A percentile compares a stretch with the other conserved stretches of the same genome.
Evolutionary conservation across 2,329 filamentous ascomycete species (phyloP).

Genomic region (Colletotrichum cuscutae): DNA sequence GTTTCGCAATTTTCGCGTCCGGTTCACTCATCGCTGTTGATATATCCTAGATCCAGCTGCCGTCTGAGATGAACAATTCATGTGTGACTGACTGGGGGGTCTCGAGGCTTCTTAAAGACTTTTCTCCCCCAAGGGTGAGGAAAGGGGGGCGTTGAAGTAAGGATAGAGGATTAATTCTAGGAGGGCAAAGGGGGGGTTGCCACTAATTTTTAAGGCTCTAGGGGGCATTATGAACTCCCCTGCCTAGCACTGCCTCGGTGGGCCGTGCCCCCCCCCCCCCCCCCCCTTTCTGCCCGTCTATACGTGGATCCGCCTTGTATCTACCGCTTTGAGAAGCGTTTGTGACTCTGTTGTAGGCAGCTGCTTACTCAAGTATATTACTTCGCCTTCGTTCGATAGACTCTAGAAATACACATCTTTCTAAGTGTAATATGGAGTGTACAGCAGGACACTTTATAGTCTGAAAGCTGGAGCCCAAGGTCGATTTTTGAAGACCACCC

Average conservation of each 20-base stretch:
- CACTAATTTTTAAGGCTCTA: not conserved
- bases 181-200: not conserved
- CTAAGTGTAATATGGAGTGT: no score
- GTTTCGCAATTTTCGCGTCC: not conserved
- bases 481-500: no score
- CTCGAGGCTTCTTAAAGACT: not conserved
- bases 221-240: not conserved
- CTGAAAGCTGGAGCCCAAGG: no score
- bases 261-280: not conserved
- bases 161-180: not conserved
- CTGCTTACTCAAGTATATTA: no score
- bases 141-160: not conserved
- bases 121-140: not conserved
- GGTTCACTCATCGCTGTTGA: not conserved
- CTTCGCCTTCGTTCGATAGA: no score
- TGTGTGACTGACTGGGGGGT: not conserved
- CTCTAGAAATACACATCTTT: no score
- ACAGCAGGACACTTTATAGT: no score
- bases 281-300: not conserved
- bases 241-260: slow-evolving; percentile 10
- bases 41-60: not conserved
- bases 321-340: not conserved
- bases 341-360: no score
- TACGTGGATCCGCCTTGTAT: not conserved
- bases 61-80: not conserved